Base-by-base conservation (phyloP, 805 yeast species). In the Saccharomyces eubayanus region DNA sequence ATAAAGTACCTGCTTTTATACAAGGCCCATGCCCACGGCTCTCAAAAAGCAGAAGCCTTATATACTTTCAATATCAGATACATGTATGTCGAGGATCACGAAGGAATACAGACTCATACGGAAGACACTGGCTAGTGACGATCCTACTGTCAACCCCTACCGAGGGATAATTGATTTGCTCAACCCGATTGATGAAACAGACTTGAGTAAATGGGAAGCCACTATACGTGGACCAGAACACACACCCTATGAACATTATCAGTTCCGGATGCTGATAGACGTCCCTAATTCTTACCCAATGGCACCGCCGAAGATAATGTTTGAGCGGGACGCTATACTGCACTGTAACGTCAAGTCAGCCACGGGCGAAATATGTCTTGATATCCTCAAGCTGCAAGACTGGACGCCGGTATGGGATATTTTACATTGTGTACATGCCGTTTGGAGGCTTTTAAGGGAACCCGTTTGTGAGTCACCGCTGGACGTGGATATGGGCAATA, bases 401-500 rank as follows among this genome's bases (percentile, higher is more conserved):
- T 86, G 91, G 91, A 77, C 87, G 0, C 91, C 92, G 0, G 88
- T 87, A 1, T 85, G 89, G 87, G 79, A 82, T 52, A 62, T 86
- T 47, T 68, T 77, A 48, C 73, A 81, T 53, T 72, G 81, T 5
- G 70, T 84, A 48, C 74, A 78, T 16, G 89, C 89, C 0, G 76
- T 85, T 1, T 62, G 82, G 31, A 70, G 80, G 64, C 72, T 86
- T 14, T 62, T 85, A 8, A 79, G 77, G 46, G 79, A 81, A 50
- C 90, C 90, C 0, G 89, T 83, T 62, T 85, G 88, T 0, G 81
- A 82, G 56, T 81, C 87, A 45, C 92, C 92, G 0, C 67, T 86
- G 50, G 84, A 86, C 61, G 74, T 86, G 14, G 91, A 86, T 63
- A 73, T 83, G 68, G 87, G 89, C 5, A 83, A 81, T 58, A 61